Evolutionary conservation across 2,329 filamentous ascomycete genomes (phyloP), one percentile per base, ranked within the genome.

Genomic region (Macrophomina pseudophaseolina): DNA sequence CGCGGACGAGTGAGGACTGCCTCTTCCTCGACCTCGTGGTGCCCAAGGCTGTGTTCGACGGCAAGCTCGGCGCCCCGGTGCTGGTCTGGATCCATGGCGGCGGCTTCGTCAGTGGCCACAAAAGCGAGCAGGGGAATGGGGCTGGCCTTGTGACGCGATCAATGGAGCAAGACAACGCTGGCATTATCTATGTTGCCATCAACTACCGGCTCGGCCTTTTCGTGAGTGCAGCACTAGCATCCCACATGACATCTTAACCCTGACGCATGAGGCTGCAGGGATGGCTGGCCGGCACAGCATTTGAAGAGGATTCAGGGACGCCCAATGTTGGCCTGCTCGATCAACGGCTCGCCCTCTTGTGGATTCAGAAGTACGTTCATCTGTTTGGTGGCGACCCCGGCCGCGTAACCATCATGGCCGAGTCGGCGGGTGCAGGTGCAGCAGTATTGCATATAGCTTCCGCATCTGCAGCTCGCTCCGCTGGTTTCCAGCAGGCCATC

Each of bases 1-100:
- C 52, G n/a, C 52, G 52, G 18, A 54, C 52, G 52, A 54, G 33
- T 30, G 52, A 54, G 35, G 52, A 54, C 30, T 54, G 52, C 14
- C 52, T 54, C 28, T 18, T 54, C n/a, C 33, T 54, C 16, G 52
- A 54, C n/a, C 30, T 54, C 5, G 33, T 40, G 30, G 52, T 54
- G 1, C 52, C 52, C 4, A 54, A 16, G 52, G 33, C 32, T 18
- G 52, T 54, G 30, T 54, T 54, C 5, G 52, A 54, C 33, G 16
- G 32, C 52, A 35, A 18, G 12, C 30, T 33, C 9, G 14, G 52
- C 30, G 52, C 52, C 8, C 52, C 52, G 2, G 52, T 54, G 52
- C 30, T 54, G 30, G 32, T 54, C 28, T 54, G 52, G 52, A 35
- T 54, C 12, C 52, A 54, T 16, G 52, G 52, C n/a, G 52, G 52